Evolutionary conservation across 2,329 filamentous ascomycete genomes (phyloP), one percentile per base, ranked within the genome.

Genomic region (Phaeosphaeriaceae sp.): DNA sequence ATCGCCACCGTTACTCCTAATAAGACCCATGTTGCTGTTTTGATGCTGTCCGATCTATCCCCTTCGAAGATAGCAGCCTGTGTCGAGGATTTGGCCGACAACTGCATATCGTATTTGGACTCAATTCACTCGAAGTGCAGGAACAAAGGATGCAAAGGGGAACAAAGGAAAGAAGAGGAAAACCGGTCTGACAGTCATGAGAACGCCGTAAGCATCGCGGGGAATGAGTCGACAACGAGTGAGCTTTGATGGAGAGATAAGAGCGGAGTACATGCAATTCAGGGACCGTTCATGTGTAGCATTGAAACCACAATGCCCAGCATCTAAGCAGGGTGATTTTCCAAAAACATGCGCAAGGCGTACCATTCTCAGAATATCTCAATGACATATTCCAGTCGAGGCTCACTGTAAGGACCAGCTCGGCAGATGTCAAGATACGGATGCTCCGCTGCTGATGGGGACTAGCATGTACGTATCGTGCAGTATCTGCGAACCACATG

Each of bases 21-120:
- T 11, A 71, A 58, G 17, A 62, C 54, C 67, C 71, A 75, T 59
- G 74, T 73, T 36, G 63, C 54, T 22, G 69, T 62, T 31, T 58
- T 69, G 33, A 75, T 59, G 3, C 56, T 61, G 9, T 63, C 56
- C 21, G 65, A 67, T 20, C 61, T 69, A 49, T 74, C 62, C 9
- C 60, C 27, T 2, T 50, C 58, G 19, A 57, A 47, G 10, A 58
- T 46, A 22, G 48, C 42, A 15, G 57, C 41, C 51, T 62, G 55
- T 27, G 45, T 24, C 25, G 58, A 31, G 42, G 65, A 27, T 31
- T 57, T 41, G 51, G 33, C 55, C 22, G 60, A 50, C 57, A 68
- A 57, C 22, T 51, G 56, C 68, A 72, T 74, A 57, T 45, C 62
- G 63, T 20, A 57, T 53, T 27, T 47, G 53, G 50, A 46, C 31